Conservation (phyloP, 768 basidiomycete genomes). For the Holtermannia corniformis region DNA sequence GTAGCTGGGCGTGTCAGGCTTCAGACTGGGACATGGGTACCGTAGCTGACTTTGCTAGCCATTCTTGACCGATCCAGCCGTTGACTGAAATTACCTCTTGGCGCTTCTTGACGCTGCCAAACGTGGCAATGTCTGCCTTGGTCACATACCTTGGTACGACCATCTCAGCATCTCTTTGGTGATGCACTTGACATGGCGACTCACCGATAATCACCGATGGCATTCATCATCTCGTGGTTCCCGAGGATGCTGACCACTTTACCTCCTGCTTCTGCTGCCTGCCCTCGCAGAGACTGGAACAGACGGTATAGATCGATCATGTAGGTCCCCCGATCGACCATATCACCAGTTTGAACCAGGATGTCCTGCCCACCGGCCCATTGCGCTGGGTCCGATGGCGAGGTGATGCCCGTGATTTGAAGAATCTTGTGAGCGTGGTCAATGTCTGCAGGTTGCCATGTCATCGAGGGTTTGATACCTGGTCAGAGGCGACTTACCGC, state of each 20-base stretch:
- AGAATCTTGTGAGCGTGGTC: slow-evolving; percentile 70
- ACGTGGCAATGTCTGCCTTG: slow-evolving; percentile 69
- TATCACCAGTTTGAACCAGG: slow-evolving; percentile 92
- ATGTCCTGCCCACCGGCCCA: slow-evolving; percentile 79
- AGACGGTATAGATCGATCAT: slow-evolving; percentile 52
- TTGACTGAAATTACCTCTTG: slow-evolving; percentile 59
- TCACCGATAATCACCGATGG: slow-evolving; percentile 77
- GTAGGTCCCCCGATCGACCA: slow-evolving; percentile 62
- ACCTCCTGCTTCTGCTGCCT: slow-evolving; percentile 63
- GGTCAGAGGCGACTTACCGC: slow-evolving; percentile 38
- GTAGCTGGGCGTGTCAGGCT: slow-evolving; percentile 18
- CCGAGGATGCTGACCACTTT: slow-evolving; percentile 69
- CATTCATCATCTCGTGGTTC: slow-evolving; percentile 96
- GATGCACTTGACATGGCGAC: too few relatives aligned
- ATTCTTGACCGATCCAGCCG: slow-evolving; percentile 68
- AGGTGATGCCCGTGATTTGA: slow-evolving; percentile 66
- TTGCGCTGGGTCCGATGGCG: slow-evolving; percentile 49
- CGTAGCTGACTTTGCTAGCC: slow-evolving; percentile 56
- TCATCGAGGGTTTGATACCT: neutral
- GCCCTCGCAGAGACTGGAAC: slow-evolving; percentile 71
- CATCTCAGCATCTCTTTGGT: too few relatives aligned
- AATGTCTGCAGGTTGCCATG: slow-evolving; percentile 47
- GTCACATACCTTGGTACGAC: slow-evolving; percentile 88
- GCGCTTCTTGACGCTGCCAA: slow-evolving; percentile 61
- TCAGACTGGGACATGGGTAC: neutral